Conservation (phyloP, 371 early-diverging fungal species). For the Mucor irregularis region DNA sequence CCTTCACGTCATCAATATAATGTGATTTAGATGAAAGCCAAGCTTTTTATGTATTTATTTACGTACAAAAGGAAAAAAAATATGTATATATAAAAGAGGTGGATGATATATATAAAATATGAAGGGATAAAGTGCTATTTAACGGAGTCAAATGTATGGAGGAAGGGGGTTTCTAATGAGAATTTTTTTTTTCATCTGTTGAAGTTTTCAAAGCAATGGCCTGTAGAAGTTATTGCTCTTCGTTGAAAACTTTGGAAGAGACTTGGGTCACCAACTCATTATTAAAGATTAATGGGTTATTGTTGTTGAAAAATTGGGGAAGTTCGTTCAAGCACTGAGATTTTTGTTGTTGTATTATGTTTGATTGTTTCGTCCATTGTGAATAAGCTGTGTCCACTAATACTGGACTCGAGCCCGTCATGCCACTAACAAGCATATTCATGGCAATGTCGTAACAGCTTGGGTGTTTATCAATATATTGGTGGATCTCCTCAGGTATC, state of each 20-base stretch:
- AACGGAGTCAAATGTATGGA: no score
- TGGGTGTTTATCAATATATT: slow-evolving; percentile 26
- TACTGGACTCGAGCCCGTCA: slow-evolving; percentile 22
- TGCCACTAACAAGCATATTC: slow-evolving; percentile 33
- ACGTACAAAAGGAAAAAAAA: no score
- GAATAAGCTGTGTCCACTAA: slow-evolving; percentile 3
- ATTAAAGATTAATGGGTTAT: slow-evolving; percentile 11
- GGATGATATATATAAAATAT: no score
- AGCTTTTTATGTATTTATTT: no score
- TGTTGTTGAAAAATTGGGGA: not conserved
- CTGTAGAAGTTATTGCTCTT: no score
- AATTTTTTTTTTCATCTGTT: no score
- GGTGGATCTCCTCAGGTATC: slow-evolving; percentile 29
- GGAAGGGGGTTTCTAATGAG: no score
- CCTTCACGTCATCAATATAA: no score
- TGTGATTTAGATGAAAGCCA: no score
- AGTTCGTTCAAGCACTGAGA: slow-evolving; percentile 8
- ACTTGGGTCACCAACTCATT: slow-evolving; percentile 8
- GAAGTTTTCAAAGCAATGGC: no score
- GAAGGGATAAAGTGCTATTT: no score
- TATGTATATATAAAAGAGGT: no score
- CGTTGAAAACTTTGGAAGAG: not conserved
- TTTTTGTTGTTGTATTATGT: not conserved
- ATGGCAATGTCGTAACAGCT: slow-evolving; percentile 27
- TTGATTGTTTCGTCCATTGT: not conserved